These are phyloP conservation scores for Vairimorpha necatrix DNA, from an alignment of 371 early-diverging fungal genomes.

Conservation along the genomic window DNA sequence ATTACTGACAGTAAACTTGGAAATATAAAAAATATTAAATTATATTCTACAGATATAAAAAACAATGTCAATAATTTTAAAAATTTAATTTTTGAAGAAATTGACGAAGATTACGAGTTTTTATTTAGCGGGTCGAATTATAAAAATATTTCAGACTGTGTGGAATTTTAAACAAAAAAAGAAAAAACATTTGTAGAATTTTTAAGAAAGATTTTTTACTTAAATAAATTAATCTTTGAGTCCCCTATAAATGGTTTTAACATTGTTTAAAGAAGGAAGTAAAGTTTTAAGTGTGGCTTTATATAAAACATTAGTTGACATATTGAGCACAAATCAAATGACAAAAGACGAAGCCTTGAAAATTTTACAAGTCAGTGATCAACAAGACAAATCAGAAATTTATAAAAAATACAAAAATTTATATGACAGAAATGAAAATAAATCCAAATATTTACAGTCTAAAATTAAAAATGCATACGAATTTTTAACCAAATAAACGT, in stretches of 20 bases:
- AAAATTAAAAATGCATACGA: conserved; percentile 24
- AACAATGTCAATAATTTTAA: neutral
- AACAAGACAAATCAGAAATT: neutral
- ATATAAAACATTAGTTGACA: neutral
- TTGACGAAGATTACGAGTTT: conserved; percentile 24
- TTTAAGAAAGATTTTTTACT: neutral
- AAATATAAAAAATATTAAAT: neutral
- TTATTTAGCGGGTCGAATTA: conserved; percentile 25
- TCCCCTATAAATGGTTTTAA: neutral
- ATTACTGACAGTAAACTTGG: neutral
- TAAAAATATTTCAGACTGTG: conserved; percentile 22
- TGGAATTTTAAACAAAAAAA: conserved; percentile 24
- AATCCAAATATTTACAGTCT: conserved; percentile 27
- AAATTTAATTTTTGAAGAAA: neutral
- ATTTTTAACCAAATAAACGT: neutral
- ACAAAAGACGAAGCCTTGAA: conserved; percentile 13
- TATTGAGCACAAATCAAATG: conserved; percentile 9
- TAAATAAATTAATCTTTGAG: neutral
- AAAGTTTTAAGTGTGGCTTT: conserved; percentile 12
- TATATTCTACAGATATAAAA: neutral
- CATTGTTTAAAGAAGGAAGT: conserved; percentile 8
- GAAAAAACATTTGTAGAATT: neutral
- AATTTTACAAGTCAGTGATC: neutral
- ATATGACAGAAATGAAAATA: conserved; percentile 9
- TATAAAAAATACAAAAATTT: neutral